These are phyloP conservation scores for Cryptosporidium felis DNA, from an alignment of 169 alveolate species.

Conservation along the genomic window DNA sequence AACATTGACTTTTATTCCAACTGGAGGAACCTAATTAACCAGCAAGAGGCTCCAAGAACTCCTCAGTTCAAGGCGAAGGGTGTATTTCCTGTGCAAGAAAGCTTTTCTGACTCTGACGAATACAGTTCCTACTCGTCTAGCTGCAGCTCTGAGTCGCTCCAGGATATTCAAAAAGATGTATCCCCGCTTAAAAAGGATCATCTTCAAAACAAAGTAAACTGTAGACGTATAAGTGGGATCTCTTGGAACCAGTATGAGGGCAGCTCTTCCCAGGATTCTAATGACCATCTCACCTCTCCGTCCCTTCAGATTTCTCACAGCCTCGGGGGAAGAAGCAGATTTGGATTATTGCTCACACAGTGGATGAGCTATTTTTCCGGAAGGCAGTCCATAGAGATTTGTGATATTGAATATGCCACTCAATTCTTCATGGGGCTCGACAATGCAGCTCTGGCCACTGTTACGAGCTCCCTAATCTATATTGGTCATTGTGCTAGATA, in stretches of 20 bases:
- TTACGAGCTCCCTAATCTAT: slow-evolving; percentile 43
- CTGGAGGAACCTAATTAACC: slow-evolving; percentile 9
- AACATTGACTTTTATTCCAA: slow-evolving; percentile 15
- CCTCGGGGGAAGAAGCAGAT: slow-evolving; percentile 15
- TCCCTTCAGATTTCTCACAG: slow-evolving; percentile 21
- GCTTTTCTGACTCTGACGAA: slow-evolving; percentile 10
- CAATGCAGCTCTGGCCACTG: slow-evolving; percentile 11
- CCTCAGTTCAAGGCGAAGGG: slow-evolving; percentile 8
- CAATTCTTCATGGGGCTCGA: slow-evolving; percentile 42
- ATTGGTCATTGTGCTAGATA: slow-evolving; percentile 64
- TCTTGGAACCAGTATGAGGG: neutral
- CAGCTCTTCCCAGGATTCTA: neutral
- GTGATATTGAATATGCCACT: slow-evolving; percentile 47
- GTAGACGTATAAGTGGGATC: neutral
- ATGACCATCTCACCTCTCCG: slow-evolving; percentile 1
- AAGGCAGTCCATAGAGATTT: slow-evolving; percentile 21
- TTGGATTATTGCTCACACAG: slow-evolving; percentile 13
- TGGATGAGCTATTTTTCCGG: slow-evolving; percentile 47
- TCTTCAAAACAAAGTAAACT: neutral
- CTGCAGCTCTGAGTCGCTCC: neutral
- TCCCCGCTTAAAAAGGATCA: neutral
- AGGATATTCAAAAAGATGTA: neutral
- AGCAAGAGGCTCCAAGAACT: slow-evolving; percentile 55
- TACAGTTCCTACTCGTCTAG: neutral
- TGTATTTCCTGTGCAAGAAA: neutral